Percentiles rank a stretch among this genome's conserved stretches.
Conservation (phyloP, 129 eudicot genomes). For the Gnaphalium uliginosum region DNA sequence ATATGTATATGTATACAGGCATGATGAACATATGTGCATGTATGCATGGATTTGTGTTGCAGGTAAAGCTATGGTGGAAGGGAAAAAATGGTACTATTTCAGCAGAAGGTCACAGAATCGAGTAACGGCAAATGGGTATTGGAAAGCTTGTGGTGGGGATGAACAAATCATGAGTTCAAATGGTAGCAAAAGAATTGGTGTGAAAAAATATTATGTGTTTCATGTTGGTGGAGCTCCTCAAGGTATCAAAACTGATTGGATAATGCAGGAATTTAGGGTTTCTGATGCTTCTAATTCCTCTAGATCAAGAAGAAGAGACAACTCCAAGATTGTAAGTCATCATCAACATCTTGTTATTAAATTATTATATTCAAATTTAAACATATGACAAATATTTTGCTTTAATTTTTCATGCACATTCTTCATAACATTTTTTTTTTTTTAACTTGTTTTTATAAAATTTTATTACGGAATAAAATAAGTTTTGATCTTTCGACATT, state of each 20-base stretch:
- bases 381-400: no score
- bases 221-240: slow-evolving; percentile 59
- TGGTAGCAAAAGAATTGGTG: slow-evolving; percentile 56
- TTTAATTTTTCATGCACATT: no score
- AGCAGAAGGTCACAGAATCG: slow-evolving; percentile 63
- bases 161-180: slow-evolving; percentile 60
- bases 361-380: background rate
- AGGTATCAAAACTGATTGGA: slow-evolving; percentile 78
- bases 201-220: slow-evolving; percentile 62
- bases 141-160: slow-evolving; percentile 70
- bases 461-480: no score
- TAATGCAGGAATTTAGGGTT: slow-evolving; percentile 77
- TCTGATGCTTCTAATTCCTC: slow-evolving; percentile 55
- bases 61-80: slow-evolving; percentile 90
- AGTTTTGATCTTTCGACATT: no score
- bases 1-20: background rate
- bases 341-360: background rate
- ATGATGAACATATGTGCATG: background rate
- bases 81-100: slow-evolving; percentile 78
- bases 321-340: slow-evolving; percentile 50
- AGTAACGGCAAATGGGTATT: slow-evolving; percentile 62
- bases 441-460: no score
- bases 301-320: slow-evolving; percentile 56
- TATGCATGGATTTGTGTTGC: slow-evolving; percentile 28
- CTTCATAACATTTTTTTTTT: no score